phyloP scores from a whole-genome alignment of 345 rosid species.

The Linum tenue region DNA sequence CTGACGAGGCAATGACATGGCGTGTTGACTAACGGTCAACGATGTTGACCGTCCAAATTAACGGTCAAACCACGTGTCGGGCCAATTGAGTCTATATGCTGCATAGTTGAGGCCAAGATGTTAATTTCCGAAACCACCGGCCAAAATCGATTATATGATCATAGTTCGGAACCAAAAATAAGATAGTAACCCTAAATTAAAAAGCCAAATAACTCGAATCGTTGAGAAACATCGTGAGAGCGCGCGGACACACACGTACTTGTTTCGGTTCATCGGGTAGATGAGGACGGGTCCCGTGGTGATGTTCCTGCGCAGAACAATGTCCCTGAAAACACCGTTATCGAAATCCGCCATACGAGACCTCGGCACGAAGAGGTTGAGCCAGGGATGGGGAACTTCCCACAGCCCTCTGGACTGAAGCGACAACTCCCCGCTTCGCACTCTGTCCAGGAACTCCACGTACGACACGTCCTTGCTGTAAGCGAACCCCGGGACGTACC shows the following conservation, averaged over 20 bases:
- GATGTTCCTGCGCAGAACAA: conserved; percentile 54
- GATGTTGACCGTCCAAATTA: no score
- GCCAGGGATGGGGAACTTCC: conserved; percentile 99
- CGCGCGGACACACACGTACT: conserved; percentile 27
- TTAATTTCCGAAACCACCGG: no score
- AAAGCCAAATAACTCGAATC: no score
- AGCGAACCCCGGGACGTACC: conserved; percentile 17
- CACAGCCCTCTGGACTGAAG: conserved; percentile 60
- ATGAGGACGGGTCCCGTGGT: conserved; percentile 62
- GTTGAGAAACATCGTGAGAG: no score
- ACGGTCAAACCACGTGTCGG: no score
- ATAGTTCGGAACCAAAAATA: no score
- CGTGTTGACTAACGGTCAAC: no score
- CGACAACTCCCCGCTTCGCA: conserved; percentile 53
- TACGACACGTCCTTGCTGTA: conserved; percentile 25
- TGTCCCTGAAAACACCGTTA: conserved; percentile 49
- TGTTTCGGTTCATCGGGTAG: conserved; percentile 73
- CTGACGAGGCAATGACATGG: no score
- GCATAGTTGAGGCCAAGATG: no score
- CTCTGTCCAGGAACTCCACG: conserved; percentile 63
- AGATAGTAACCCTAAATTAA: no score
- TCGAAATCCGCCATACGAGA: conserved; percentile 57
- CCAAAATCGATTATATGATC: no score
- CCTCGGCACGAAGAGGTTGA: conserved; percentile 67
- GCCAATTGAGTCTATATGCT: no score